Percentiles rank a stretch among this genome's conserved stretches.
Evolutionary conservation across 2,329 filamentous ascomycete genomes (phyloP).

Genomic region (Chalaropsis ovoidea): DNA sequence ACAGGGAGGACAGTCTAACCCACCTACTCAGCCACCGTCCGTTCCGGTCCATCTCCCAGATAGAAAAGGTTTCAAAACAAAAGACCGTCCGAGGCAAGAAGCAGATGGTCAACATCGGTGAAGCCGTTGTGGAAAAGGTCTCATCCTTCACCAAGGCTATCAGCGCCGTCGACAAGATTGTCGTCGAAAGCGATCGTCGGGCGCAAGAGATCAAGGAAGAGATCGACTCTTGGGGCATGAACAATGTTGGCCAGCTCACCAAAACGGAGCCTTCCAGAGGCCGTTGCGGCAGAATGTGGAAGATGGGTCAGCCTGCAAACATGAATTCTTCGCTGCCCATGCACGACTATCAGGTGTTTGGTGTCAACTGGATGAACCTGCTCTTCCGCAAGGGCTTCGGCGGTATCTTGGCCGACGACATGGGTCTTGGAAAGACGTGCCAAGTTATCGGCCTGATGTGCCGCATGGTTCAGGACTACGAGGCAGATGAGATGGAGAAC

Average conservation of each 20-base stretch:
- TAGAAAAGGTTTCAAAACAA: constrained; percentile 53
- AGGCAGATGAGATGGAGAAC: constrained; percentile 30
- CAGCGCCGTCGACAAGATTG: constrained; percentile 71
- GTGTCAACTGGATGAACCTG: constrained; percentile 85
- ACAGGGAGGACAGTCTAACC: constrained; percentile 58
- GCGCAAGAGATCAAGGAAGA: constrained; percentile 47
- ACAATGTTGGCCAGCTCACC: constrained; percentile 36
- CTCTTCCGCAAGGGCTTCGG: constrained; percentile 71
- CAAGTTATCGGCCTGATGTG: constrained; percentile 90
- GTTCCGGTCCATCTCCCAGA: constrained; percentile 47
- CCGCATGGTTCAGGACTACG: constrained; percentile 60
- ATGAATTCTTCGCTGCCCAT: constrained; percentile 69
- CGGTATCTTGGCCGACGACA: constrained; percentile 92
- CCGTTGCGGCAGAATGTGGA: constrained; percentile 18
- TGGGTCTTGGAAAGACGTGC: constrained; percentile 94
- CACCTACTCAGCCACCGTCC: constrained; percentile 64
- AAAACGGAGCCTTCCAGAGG: constrained; percentile 27
- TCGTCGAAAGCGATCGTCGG: constrained; percentile 62
- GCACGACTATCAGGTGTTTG: constrained; percentile 90
- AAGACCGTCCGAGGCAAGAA: constrained; percentile 34
- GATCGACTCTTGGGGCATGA: constrained; percentile 42
- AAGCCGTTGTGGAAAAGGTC: constrained; percentile 43
- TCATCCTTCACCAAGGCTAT: constrained; percentile 70
- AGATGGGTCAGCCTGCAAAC: constrained; percentile 53
- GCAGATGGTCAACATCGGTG: constrained; percentile 42